A percentile compares a stretch with the other conserved stretches of the same genome.
Evolutionary conservation across 2,329 filamentous ascomycete species (phyloP).

Genomic region (Fusarium sp.): DNA sequence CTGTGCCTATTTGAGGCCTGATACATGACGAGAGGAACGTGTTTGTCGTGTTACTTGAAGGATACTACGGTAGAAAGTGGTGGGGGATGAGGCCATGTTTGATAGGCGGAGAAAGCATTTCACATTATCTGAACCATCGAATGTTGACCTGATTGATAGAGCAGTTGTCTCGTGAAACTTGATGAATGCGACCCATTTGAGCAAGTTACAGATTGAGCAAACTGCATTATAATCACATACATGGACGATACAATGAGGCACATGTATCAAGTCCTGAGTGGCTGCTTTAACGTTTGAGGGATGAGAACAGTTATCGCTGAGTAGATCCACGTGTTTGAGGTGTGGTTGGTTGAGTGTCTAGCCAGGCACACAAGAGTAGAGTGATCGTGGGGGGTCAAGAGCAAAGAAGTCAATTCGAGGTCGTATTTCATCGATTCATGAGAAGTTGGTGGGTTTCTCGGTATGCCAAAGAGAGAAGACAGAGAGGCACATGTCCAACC

Average conservation of each 20-base stretch:
- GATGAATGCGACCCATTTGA: not conserved
- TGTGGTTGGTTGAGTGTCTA: constrained; percentile 16
- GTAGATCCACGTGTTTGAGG: constrained; percentile 36
- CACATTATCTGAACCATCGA: constrained; percentile 1
- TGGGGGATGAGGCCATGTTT: constrained; percentile 15
- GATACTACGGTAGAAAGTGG: constrained; percentile 9
- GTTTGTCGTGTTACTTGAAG: constrained; percentile 23
- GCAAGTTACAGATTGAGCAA: not conserved
- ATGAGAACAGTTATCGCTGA: constrained; percentile 22
- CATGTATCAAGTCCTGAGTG: constrained; percentile 6
- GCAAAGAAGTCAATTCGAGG: not conserved
- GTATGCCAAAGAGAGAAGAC: constrained; percentile 22
- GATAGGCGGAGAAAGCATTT: not conserved
- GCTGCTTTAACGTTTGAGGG: constrained; percentile 9
- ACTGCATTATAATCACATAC: constrained; percentile 3
- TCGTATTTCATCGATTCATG: not conserved
- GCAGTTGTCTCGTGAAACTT: not conserved
- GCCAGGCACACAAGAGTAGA: constrained; percentile 8
- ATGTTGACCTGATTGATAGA: not conserved
- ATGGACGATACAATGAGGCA: not conserved
- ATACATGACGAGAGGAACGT: constrained; percentile 1
- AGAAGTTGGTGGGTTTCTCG: constrained; percentile 14
- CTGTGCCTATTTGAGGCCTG: constrained; percentile 14
- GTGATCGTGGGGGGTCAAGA: not conserved
- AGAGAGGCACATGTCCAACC: constrained; percentile 12